phyloP scores from a whole-genome alignment of 139 green algal species.

The Haematococcus lacustris region DNA sequence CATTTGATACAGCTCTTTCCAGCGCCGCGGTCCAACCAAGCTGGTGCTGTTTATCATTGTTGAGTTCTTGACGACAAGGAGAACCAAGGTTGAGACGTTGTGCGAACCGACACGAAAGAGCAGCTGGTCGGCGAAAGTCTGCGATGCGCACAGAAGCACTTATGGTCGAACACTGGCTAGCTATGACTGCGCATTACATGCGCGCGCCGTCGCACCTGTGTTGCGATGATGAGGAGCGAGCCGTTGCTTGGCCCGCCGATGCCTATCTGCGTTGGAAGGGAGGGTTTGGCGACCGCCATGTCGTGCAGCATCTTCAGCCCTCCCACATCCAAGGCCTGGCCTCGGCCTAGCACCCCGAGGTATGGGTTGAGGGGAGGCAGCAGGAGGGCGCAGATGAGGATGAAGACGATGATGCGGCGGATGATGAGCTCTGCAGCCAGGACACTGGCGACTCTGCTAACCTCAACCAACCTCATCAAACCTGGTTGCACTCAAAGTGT shows the following conservation, averaged over 20 bases:
- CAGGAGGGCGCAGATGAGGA: slow-evolving; percentile 81
- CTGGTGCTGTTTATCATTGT: slow-evolving; percentile 1
- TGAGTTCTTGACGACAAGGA: slow-evolving; percentile 46
- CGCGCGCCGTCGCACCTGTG: too few relatives aligned
- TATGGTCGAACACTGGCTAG: too few relatives aligned
- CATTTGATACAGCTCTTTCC: slow-evolving; percentile 30
- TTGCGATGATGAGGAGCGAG: too few relatives aligned
- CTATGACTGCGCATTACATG: too few relatives aligned
- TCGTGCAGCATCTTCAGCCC: slow-evolving; percentile 78
- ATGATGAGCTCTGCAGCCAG: slow-evolving; percentile 78
- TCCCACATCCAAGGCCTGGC: slow-evolving; percentile 40
- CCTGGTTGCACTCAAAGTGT: too few relatives aligned
- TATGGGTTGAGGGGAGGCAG: slow-evolving; percentile 74
- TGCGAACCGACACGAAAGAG: not conserved
- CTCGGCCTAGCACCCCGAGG: slow-evolving; percentile 58
- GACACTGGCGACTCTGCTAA: too few relatives aligned
- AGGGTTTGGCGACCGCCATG: slow-evolving; percentile 46
- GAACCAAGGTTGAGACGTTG: slow-evolving; percentile 33
- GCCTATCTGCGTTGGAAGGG: too few relatives aligned
- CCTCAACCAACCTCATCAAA: too few relatives aligned
- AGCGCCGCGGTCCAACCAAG: too few relatives aligned
- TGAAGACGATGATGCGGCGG: slow-evolving; percentile 68
- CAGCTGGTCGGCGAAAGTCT: too few relatives aligned
- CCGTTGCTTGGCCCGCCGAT: too few relatives aligned
- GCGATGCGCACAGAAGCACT: too few relatives aligned